Evolutionary conservation across 768 basidiomycete genomes (phyloP), one percentile per base, ranked within the genome.

Genomic region (Hericium coralloides): DNA sequence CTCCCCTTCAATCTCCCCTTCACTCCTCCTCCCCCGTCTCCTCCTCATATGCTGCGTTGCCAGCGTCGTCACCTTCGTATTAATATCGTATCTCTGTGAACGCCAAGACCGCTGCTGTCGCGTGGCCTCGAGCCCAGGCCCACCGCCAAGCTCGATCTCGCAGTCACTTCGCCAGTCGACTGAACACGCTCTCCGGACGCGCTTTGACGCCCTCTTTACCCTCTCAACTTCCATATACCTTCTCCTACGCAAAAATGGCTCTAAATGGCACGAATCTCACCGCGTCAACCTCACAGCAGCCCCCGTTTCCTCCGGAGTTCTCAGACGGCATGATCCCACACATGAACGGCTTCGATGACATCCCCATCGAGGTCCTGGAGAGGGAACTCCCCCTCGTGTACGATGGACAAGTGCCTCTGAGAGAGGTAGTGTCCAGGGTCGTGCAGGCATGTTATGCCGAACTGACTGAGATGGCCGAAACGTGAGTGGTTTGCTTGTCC

Each of bases 371-470:
- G 53, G 75, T 82, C 26, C 76, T 92, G 10, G 85, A 90, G 66
- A 72, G 70, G 53, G 89, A 94, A 61, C 82, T 94, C 6, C 91
- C 89, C 6, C 58, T 78, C 23, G 87, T 91, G 26, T 68, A 76
- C 41, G 84, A 90, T 64, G 89, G 84, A 15, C 89, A 93, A 66
- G 75, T 92, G 14, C 76, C 80, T 0, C 73, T 95, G 9, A 80
- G 82, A 18, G 86, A 90, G 48, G 67, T 94, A 41, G 75, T 94
- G 38, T 88, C 89, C 41, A 80, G 89, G 56, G 79, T 91, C 41
- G 77, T 82, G 63, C 89, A 91, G 66, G 78, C 84, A 41, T 84
- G 91, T 64, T 95, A 90, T 69, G 83, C 87, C 22, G 89, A 94
- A 66, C 72, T 95, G 39, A 82, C 82, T 1, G 92, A 91, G 69